A percentile compares a stretch with the other conserved stretches of the same genome.
Conservation (phyloP, 2,329 filamentous ascomycete genomes). For the Leptoxyphium fumago region DNA sequence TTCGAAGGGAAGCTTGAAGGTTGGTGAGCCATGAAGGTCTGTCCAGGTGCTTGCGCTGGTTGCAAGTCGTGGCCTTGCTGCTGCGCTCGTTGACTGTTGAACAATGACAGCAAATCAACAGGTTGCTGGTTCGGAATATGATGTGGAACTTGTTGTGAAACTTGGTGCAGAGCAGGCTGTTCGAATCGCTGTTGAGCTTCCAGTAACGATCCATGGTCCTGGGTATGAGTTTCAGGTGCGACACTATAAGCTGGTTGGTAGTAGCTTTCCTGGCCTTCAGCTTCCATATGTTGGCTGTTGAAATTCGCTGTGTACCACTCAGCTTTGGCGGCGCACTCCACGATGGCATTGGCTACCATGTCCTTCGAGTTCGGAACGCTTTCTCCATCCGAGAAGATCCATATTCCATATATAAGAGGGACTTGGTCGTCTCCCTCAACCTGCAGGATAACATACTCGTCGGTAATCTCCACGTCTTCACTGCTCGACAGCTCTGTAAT, state of each 20-base stretch:
- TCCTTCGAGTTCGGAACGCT: conserved; percentile 27
- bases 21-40: conserved; percentile 1
- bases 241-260: not conserved
- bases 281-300: not conserved
- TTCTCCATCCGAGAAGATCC: conserved; percentile 50
- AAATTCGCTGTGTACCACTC: not conserved
- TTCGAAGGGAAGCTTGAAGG: conserved; percentile 5
- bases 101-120: conserved; percentile 14
- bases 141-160: conserved; percentile 3
- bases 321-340: conserved; percentile 39
- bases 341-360: conserved; percentile 39
- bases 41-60: not conserved
- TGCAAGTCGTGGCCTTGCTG: conserved; percentile 2
- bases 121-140: conserved; percentile 5
- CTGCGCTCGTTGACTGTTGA: conserved; percentile 4
- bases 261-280: not conserved
- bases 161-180: not conserved
- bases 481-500: conserved; percentile 26
- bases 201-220: conserved; percentile 1
- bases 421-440: conserved; percentile 17
- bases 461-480: conserved; percentile 32
- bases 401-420: conserved; percentile 42
- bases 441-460: conserved; percentile 47
- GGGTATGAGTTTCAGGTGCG: not conserved
- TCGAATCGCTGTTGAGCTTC: conserved; percentile 1